Percentiles rank a stretch among this genome's conserved stretches.
These are phyloP conservation scores for Cyberlindnera subsufficiens DNA, from an alignment of 805 yeast genomes.

Conservation along the genomic window DNA sequence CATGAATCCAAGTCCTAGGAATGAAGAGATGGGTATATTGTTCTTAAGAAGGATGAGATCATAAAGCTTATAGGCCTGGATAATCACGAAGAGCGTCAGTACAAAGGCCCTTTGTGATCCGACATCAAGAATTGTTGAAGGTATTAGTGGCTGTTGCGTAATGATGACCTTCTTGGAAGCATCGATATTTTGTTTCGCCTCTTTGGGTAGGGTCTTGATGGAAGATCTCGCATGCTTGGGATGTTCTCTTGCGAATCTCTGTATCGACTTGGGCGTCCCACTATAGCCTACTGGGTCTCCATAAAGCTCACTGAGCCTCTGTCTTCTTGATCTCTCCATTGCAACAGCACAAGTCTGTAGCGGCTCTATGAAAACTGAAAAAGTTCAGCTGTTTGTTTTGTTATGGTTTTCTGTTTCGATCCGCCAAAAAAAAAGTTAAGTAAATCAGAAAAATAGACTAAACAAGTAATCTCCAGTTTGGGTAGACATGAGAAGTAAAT, in stretches of 20 bases:
- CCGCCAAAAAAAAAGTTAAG: background rate
- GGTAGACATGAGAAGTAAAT: too few relatives aligned
- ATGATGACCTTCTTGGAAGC: background rate
- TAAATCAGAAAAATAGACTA: too few relatives aligned
- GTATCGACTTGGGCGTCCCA: constrained; percentile 12
- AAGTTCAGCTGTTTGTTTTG: background rate
- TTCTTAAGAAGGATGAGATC: constrained; percentile 59
- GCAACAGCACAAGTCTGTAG: background rate
- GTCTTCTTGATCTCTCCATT: constrained; percentile 27
- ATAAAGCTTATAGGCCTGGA: constrained; percentile 85
- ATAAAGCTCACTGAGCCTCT: constrained; percentile 24
- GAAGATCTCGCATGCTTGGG: constrained; percentile 2
- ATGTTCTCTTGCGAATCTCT: constrained; percentile 13
- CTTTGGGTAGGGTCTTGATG: background rate
- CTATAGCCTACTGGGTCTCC: constrained; percentile 14
- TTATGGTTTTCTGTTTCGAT: background rate
- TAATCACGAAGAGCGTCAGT: constrained; percentile 56
- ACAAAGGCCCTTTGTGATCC: constrained; percentile 72
- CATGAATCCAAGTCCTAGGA: constrained; percentile 31
- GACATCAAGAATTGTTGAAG: constrained; percentile 59
- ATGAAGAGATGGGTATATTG: constrained; percentile 27
- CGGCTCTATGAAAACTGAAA: too few relatives aligned
- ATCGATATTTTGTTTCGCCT: background rate
- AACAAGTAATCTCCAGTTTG: too few relatives aligned
- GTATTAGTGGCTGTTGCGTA: constrained; percentile 41